Evolutionary conservation across 192 early-diverging fungal species (phyloP).

Genomic region (Coemansia sp.): DNA sequence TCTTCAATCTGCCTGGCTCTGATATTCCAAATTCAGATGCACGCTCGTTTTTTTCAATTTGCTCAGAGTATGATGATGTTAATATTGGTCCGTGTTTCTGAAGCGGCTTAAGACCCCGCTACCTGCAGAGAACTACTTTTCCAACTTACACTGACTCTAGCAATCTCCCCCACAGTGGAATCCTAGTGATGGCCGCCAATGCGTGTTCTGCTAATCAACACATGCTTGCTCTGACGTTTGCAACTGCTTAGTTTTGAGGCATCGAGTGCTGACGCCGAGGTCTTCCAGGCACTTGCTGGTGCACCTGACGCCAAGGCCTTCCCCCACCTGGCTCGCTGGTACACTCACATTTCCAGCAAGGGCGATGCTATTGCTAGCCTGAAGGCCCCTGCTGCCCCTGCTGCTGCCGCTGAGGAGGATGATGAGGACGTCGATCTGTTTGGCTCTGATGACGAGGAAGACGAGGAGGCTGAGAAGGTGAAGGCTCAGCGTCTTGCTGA

Average conservation of each 20-base stretch:
- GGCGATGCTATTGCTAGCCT: slow-evolving; percentile 32
- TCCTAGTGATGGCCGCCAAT: not conserved
- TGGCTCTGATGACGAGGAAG: slow-evolving; percentile 85
- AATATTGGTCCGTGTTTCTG: slow-evolving; percentile 62
- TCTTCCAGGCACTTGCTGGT: slow-evolving; percentile 74
- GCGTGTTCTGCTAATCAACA: slow-evolving; percentile 4
- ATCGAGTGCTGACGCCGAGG: slow-evolving; percentile 80
- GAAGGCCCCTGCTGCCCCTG: slow-evolving; percentile 55
- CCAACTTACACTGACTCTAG: slow-evolving; percentile 30
- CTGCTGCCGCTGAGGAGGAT: slow-evolving; percentile 69
- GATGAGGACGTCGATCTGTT: slow-evolving; percentile 96
- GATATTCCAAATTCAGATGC: not conserved
- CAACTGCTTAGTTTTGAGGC: slow-evolving; percentile 59
- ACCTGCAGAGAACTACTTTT: slow-evolving; percentile 48
- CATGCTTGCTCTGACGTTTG: not conserved
- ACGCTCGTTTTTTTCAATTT: not conserved
- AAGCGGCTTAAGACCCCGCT: slow-evolving; percentile 65
- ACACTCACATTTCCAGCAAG: slow-evolving; percentile 78
- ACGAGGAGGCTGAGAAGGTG: slow-evolving; percentile 85
- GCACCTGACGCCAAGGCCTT: slow-evolving; percentile 71
- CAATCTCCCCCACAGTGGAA: not conserved
- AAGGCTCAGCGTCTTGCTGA: slow-evolving; percentile 86
- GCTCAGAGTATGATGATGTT: slow-evolving; percentile 51
- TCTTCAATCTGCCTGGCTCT: not conserved
- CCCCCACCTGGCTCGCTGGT: slow-evolving; percentile 94